Percentiles rank a stretch among this genome's conserved stretches.
Conservation (phyloP, 139 green algal species). For the Diplosphaera chodatii region DNA sequence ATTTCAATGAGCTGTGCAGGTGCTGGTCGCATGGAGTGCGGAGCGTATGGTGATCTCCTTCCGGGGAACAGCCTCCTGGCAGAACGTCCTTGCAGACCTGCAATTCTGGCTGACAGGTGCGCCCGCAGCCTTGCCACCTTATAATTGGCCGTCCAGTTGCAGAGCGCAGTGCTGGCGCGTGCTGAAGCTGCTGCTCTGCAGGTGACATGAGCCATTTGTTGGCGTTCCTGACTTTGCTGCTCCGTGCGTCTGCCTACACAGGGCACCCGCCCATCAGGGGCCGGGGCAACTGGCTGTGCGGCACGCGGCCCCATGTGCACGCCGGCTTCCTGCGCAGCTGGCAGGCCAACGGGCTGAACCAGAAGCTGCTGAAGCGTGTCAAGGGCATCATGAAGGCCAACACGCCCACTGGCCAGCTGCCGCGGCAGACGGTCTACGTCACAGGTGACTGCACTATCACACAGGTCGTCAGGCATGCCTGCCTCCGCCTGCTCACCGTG, state of each 20-base stretch:
- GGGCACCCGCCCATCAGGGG: not conserved
- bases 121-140: not conserved
- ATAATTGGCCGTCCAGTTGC: not conserved
- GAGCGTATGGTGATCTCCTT: slow-evolving; percentile 32
- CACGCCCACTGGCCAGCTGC: not conserved
- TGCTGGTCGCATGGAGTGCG: slow-evolving; percentile 31
- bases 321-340: slow-evolving; percentile 2
- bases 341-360: not conserved
- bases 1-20: too few relatives aligned
- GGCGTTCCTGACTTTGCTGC: not conserved
- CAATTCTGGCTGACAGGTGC: not conserved
- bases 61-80: slow-evolving; percentile 19
- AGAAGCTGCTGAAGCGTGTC: not conserved
- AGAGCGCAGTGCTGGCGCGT: not conserved
- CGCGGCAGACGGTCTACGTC: not conserved
- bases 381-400: not conserved
- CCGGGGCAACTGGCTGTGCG: not conserved
- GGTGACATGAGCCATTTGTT: not conserved
- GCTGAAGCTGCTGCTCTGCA: too few relatives aligned
- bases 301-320: not conserved
- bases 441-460: too few relatives aligned
- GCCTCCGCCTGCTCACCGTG: too few relatives aligned
- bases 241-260: not conserved
- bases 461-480: too few relatives aligned
- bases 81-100: slow-evolving; percentile 36